Evolutionary conservation across 768 basidiomycete species (phyloP), one percentile per base, ranked within the genome.

Genomic region (Pulveroboletus sp.): DNA sequence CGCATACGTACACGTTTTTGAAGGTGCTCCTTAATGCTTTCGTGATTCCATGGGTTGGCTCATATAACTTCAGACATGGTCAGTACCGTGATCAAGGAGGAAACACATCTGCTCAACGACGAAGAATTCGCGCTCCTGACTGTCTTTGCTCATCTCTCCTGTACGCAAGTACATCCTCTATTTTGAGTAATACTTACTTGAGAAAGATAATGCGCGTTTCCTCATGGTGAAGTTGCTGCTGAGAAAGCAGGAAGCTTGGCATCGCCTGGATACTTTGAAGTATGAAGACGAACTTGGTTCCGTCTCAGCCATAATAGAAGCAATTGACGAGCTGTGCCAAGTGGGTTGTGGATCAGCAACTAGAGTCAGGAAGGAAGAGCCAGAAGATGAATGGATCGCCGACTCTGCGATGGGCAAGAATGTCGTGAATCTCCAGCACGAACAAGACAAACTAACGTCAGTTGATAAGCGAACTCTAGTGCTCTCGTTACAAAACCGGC

Each of bases 191-290:
- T 36, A 11, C 8, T 62, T 32, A 68, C 33, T 12, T 21, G 17
- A 14, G 3, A 33, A 52, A 85, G 82, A 80, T 56, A 63, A 73
- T 12, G 76, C 83, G 3, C 72, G 76, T 26, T 86, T 84, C 63
- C 76, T 88, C 14, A 73, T 86, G 53, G 73, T 80, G 15, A 78
- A 83, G 18, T 69, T 88, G 8, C 71, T 80, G n/a, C 71, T 85
- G 8, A 77, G 85, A 44, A 82, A 82, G 55, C 71, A 71, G 27
- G 74, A 72, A 49, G 73, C 74, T 55, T 83, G 82, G 71, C 75
- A 80, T 50, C 75, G 79, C 3, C 67, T 77, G 6, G 65, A 66
- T 36, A 54, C 67, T 2, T 65, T 85, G 18, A 74, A 68, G 50
- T 79, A 77, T 47, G 57, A 62, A 43, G 39, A 46, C 7, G 74